Evolutionary conservation across 768 basidiomycete species (phyloP), one percentile per base, ranked within the genome.

Genomic region (Boletus rubescentipes): DNA sequence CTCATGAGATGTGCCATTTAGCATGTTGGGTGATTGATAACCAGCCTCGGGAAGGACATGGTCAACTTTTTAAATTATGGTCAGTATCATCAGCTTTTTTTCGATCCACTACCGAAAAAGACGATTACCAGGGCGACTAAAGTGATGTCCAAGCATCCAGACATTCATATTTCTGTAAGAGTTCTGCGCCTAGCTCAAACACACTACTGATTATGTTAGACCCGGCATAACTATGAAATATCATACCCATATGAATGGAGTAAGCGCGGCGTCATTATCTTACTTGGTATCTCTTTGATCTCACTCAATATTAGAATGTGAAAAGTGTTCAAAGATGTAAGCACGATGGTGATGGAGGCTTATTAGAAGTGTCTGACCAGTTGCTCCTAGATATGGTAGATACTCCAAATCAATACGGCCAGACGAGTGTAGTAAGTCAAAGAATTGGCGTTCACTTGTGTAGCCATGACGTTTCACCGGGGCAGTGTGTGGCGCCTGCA

Each of bases 1-100:
- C 89, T 30, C 93, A 95, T 61, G 93, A 95, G 68, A 93, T 94
- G 91, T 94, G 92, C 62, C 93, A 94, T 72, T 70, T 95, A 32
- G 93, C 93, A 3, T 82, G 82, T 51, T 95, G 92, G 92, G 73
- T 90, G 21, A 89, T 95, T 51, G 82, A 87, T 65, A 73, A 79
- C 16, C 77, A 83, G 10, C 79, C 85, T 5, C 82, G 82, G 53
- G 89, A 91, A 66, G 80, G 79, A 8, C 91, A 94, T 60, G 91
- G 91, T 8, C 75, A 71, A 39, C 70, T 83, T 14, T 93, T 86
- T 73, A 89, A 88, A 63, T 68, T 67, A 45, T 93, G 91, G 91
- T 88, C 53, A 51, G 78, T 59, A 26, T 44, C 9, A 34, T 41
- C 40, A 43, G n/a, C n/a, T n/a, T 29, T 38, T 32, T 49, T 34